Evolutionary conservation across 2,329 filamentous ascomycete genomes (phyloP), one percentile per base, ranked within the genome.

Genomic region (Penicillium sumatraense): DNA sequence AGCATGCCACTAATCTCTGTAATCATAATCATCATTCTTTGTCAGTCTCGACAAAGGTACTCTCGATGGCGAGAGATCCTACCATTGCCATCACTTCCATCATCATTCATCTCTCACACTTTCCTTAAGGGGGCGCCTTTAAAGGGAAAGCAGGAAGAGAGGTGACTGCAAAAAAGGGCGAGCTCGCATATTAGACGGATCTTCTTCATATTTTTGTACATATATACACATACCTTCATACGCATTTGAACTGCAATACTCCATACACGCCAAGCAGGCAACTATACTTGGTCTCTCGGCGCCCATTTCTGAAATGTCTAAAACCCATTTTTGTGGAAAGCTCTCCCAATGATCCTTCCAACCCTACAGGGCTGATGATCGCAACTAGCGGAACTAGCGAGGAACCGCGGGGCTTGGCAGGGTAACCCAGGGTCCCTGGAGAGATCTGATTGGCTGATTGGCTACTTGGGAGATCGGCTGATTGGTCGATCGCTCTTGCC

Each of bases 21-120:
- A 61, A 61, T 62, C 54, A 54, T 65, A 62, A 62, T 62, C 51
- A 62, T 62, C 51, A 7, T 50, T 44, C 51, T 40, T 51, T 49
- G 53, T 48, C 49, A 27, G 23, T 36, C 13, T 48, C 33, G 41
- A 38, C 55, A 54, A 49, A 29, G 54, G 44, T 16, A 48, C 35
- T 33, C 49, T 26, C 20, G 18, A 21, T 10, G 33, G 26, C 24
- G 45, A 29, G 46, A 33, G 24, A 26, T 40, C 48, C 55, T 58
- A 57, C 53, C 54, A 56, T 60, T 60, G 55, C 50, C 49, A 51
- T 42, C 36, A 11, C n/a, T n/a, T n/a, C n/a, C n/a, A n/a, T n/a
- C n/a, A n/a, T n/a, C n/a, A n/a, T n/a, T n/a, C n/a, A n/a, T n/a
- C n/a, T n/a, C n/a, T n/a, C n/a, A n/a, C n/a, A n/a, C n/a, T 23